phyloP scores from a whole-genome alignment of 1,139 yeast species.

The Saccharomyces pastorianus region DNA sequence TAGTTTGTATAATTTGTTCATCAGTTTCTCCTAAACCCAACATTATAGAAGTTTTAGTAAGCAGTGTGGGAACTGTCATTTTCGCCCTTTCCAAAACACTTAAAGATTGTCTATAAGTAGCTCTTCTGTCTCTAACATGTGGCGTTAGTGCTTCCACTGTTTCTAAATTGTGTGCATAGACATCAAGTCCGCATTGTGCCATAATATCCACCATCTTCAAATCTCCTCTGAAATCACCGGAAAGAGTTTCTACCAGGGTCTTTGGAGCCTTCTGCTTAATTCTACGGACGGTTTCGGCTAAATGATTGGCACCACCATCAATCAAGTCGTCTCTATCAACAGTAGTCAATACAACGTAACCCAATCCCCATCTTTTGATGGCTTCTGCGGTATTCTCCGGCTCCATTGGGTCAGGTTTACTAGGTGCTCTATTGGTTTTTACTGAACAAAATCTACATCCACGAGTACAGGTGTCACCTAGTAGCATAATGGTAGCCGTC shows the following conservation, averaged over 20 bases:
- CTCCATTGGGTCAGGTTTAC: conserved; percentile 87
- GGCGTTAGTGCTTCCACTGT: conserved; percentile 95
- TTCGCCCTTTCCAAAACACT: conserved; percentile 76
- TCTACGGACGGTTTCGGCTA: conserved; percentile 75
- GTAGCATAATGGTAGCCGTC: conserved; percentile 97
- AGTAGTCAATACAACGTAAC: conserved; percentile 93
- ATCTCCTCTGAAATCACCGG: conserved; percentile 95
- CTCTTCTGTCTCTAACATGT: conserved; percentile 90
- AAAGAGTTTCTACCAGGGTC: conserved; percentile 82
- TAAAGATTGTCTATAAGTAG: conserved; percentile 85
- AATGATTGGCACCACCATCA: conserved; percentile 91
- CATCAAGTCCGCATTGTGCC: conserved; percentile 86
- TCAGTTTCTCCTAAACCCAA: conserved; percentile 95
- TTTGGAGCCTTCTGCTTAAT: conserved; percentile 87
- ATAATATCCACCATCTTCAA: conserved; percentile 68
- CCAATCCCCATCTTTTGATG: conserved; percentile 95
- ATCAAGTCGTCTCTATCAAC: conserved; percentile 92
- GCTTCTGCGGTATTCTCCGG: conserved; percentile 98
- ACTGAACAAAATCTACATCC: conserved; percentile 98
- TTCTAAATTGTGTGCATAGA: conserved; percentile 93
- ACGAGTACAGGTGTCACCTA: conserved; percentile 98
- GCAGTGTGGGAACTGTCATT: conserved; percentile 58
- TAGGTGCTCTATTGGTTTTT: conserved; percentile 82
- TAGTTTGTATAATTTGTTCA: conserved; percentile 70
- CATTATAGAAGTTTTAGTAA: conserved; percentile 94